phyloP scores from a whole-genome alignment of 2,329 filamentous ascomycete species.

The Verticillium zaregamsianum region DNA sequence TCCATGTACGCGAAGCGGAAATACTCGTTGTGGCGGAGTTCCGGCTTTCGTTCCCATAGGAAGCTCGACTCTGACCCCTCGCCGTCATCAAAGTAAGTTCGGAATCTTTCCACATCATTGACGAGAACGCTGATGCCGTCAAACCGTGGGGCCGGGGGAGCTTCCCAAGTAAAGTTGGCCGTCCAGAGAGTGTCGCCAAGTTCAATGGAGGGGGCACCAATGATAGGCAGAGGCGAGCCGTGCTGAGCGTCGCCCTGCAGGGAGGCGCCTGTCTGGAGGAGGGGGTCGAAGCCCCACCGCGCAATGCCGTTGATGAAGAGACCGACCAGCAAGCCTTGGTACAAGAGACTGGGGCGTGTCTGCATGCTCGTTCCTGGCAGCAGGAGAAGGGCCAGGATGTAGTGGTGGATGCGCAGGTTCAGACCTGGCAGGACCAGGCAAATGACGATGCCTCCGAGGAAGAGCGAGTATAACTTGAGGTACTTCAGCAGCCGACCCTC shows the following conservation, averaged over 20 bases:
- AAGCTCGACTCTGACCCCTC: constrained; percentile 32
- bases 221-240: constrained; percentile 56
- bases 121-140: constrained; percentile 78
- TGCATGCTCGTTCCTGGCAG: constrained; percentile 87
- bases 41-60: constrained; percentile 52
- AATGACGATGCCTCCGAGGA: constrained; percentile 63
- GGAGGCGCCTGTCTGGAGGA: constrained; percentile 75
- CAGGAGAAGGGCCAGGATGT: constrained; percentile 81
- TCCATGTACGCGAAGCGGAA: constrained; percentile 74
- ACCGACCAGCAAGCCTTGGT: constrained; percentile 84
- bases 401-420: constrained; percentile 88
- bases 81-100: constrained; percentile 63
- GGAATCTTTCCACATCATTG: constrained; percentile 79
- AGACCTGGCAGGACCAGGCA: constrained; percentile 71
- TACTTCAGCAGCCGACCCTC: constrained; percentile 78
- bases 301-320: constrained; percentile 93
- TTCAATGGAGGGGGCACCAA: constrained; percentile 41
- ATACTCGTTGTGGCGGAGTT: constrained; percentile 56
- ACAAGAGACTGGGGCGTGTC: constrained; percentile 77
- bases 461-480: constrained; percentile 70
- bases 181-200: constrained; percentile 48
- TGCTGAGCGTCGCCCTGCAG: constrained; percentile 66
- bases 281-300: constrained; percentile 86
- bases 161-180: constrained; percentile 58
- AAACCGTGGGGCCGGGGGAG: constrained; percentile 43